phyloP scores from a whole-genome alignment of 2,329 filamentous ascomycete genomes.

The Ceratocystis colombiana region DNA sequence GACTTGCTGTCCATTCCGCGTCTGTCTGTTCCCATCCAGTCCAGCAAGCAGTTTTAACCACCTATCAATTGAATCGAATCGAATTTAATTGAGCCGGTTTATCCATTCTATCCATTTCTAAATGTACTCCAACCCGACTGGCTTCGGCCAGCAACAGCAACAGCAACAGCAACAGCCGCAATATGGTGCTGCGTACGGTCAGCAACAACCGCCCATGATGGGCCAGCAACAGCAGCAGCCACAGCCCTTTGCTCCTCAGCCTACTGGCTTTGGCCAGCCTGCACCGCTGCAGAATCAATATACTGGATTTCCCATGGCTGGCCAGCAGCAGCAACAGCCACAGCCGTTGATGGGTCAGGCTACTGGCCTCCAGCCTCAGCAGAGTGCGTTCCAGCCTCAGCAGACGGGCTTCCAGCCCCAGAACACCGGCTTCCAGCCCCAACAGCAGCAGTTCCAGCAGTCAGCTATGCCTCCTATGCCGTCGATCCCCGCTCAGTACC shows the following conservation, averaged over 20 bases:
- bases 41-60: neutral
- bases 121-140: constrained; percentile 88
- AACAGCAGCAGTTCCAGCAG: constrained; percentile 51
- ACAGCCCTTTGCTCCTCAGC: constrained; percentile 45
- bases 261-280: constrained; percentile 45
- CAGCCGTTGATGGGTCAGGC: constrained; percentile 52
- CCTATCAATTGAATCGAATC: neutral
- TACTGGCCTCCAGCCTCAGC: constrained; percentile 23
- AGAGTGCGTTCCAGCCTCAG: constrained; percentile 23
- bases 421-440: constrained; percentile 16
- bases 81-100: neutral
- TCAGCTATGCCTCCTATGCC: constrained; percentile 48
- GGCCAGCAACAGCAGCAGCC: constrained; percentile 41
- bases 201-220: constrained; percentile 22
- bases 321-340: constrained; percentile 42
- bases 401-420: constrained; percentile 24
- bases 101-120: constrained; percentile 27
- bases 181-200: constrained; percentile 43
- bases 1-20: neutral
- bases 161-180: constrained; percentile 43
- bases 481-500: constrained; percentile 49
- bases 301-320: constrained; percentile 50
- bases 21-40: neutral
- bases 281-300: constrained; percentile 47
- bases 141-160: constrained; percentile 49